Evolutionary conservation across 352 stramenopile genomes (phyloP).

Genomic region (Thalassiosira delicatula): DNA sequence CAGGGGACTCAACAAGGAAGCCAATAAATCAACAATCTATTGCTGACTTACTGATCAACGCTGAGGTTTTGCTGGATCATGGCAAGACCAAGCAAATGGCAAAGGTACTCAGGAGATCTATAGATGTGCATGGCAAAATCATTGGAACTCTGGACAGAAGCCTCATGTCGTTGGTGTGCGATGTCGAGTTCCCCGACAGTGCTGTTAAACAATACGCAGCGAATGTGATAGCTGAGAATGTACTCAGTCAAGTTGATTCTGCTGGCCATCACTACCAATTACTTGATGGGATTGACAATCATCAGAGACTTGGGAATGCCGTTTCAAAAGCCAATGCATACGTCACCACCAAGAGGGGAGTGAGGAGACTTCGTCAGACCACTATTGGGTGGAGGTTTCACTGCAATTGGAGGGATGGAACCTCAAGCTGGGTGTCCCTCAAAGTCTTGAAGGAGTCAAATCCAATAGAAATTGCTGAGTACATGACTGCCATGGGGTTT

Average conservation of each 20-base stretch:
- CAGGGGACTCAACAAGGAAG: conserved; percentile 24
- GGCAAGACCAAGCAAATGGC: neutral
- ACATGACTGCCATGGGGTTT: conserved; percentile 17
- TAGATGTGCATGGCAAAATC: conserved; percentile 38
- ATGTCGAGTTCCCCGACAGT: conserved; percentile 58
- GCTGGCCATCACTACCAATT: conserved; percentile 29
- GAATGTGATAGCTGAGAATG: conserved; percentile 67
- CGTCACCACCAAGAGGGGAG: conserved; percentile 39
- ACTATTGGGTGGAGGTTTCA: conserved; percentile 61
- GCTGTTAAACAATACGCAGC: conserved; percentile 49
- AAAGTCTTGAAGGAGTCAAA: conserved; percentile 65
- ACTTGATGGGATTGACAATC: conserved; percentile 50
- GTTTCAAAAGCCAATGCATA: conserved; percentile 44
- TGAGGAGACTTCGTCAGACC: conserved; percentile 24
- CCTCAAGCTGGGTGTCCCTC: conserved; percentile 39
- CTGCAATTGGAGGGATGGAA: conserved; percentile 56
- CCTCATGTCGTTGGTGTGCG: conserved; percentile 57
- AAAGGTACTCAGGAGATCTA: conserved; percentile 4
- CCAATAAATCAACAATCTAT: conserved; percentile 33
- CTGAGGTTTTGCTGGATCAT: conserved; percentile 17
- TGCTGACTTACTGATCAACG: conserved; percentile 28
- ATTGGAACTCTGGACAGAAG: conserved; percentile 45
- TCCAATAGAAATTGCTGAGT: conserved; percentile 59
- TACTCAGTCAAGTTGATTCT: conserved; percentile 42
- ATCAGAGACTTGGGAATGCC: conserved; percentile 39